These are phyloP conservation scores for Pythium volutum DNA, from an alignment of 352 stramenopile species.

Conservation along the genomic window DNA sequence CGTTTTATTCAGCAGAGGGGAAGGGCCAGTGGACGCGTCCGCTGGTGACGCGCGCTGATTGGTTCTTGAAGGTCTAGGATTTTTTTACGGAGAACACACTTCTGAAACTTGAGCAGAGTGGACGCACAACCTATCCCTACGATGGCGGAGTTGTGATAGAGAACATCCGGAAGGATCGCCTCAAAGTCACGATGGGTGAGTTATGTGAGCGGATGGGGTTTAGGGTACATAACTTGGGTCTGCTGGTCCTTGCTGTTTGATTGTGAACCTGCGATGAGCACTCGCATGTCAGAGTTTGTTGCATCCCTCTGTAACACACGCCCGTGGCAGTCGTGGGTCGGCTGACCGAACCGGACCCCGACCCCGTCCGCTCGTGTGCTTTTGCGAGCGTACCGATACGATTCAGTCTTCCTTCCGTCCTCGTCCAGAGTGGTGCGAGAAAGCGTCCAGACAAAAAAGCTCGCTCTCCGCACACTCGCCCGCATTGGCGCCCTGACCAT, in stretches of 20 bases:
- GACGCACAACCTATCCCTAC: background rate
- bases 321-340: background rate
- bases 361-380: slow-evolving; percentile 23
- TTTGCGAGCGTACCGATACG: slow-evolving; percentile 9
- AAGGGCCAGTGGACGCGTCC: slow-evolving; percentile 4
- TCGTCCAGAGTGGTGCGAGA: background rate
- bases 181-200: slow-evolving; percentile 1
- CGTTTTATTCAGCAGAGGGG: slow-evolving; percentile 6
- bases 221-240: background rate
- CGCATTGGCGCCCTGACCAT: slow-evolving; percentile 6
- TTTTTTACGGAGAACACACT: background rate
- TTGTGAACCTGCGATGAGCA: slow-evolving; percentile 13
- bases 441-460: slow-evolving; percentile 12
- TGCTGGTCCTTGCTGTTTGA: slow-evolving; percentile 10
- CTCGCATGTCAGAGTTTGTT: slow-evolving; percentile 6
- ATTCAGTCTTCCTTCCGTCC: slow-evolving; percentile 6
- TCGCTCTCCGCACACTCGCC: background rate
- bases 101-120: no score
- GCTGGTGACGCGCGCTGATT: background rate
- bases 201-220: slow-evolving; percentile 5
- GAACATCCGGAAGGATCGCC: background rate
- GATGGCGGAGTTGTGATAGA: background rate
- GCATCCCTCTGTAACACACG: slow-evolving; percentile 15
- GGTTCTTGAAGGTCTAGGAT: background rate
- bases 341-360: slow-evolving; percentile 13